Base-by-base conservation (phyloP, 441 rosid genomes). In the Geranium incanum region DNA sequence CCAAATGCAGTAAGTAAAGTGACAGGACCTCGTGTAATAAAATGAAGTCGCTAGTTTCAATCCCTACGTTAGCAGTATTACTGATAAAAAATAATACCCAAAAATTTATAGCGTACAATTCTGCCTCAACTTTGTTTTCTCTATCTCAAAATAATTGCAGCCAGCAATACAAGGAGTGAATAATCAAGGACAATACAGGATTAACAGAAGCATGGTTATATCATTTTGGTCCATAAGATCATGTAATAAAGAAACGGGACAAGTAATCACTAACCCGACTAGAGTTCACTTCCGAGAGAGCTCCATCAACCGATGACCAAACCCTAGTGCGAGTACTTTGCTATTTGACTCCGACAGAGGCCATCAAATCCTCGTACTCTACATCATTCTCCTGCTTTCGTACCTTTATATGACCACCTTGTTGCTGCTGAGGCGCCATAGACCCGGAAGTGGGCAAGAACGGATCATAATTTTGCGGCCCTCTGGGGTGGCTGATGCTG, bases 381-480 rank as follows among this genome's bases (percentile, higher is more conserved):
- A 82, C 85, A 74, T 91, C 88, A 66, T 78, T 79, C 71, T 81
- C 90, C 63, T 68, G 83, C 68, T 75, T 81, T 78, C 79, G 72
- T 62, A 55, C 81, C 45, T 73, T 68, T 15, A 67, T 70, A 3
- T 43, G 8, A 70, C 71, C 78, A 60, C 69, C 81, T 70, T 78
- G 88, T 37, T 69, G 85, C 74, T 75, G 85, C 12, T 80, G 86
- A 75, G 84, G 73, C 72, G 71, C 83, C 64, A 69, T 36, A 55
- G 89, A 59, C 7, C 57, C 76, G 9, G 87, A 80, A 18, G 94
- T 78, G 7, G 97, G 99, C 12, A 93, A 90, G 70, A 95, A 95
- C 21, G 97, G 99, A 76, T 95, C 97, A 73, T 90, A 95, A 37
- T 85, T 78, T 79, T 88, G 97, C 45, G 74, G 91, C 33, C 84